Percentiles rank a stretch among this genome's conserved stretches.
Conservation (phyloP, 768 basidiomycete species). For the Mycena maculata region DNA sequence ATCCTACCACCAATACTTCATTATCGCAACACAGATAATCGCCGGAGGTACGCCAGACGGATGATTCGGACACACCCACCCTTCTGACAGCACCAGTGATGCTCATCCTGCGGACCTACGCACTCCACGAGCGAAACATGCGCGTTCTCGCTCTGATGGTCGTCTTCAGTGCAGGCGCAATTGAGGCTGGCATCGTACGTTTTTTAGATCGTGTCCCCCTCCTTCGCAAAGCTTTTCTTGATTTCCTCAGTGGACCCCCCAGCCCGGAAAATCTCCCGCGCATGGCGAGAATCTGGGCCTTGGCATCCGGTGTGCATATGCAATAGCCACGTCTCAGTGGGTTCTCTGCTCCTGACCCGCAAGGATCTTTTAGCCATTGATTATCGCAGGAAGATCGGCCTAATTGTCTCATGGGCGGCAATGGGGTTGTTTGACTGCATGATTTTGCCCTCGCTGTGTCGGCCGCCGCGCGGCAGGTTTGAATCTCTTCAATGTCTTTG, state of each 20-base stretch:
- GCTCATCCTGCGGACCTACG: slow-evolving; percentile 25
- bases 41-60: slow-evolving; percentile 12
- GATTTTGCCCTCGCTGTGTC: slow-evolving; percentile 13
- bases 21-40: slow-evolving; percentile 10
- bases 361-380: neutral
- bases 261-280: too few species aligned
- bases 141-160: slow-evolving; percentile 10
- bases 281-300: too few species aligned
- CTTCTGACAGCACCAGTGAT: neutral
- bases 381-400: neutral
- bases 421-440: slow-evolving; percentile 15
- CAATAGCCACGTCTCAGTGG: neutral
- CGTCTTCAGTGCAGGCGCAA: neutral
- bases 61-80: neutral
- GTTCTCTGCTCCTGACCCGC: neutral
- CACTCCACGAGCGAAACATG: slow-evolving; percentile 21
- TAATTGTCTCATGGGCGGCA: neutral
- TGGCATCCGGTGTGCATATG: neutral
- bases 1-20: slow-evolving; percentile 25
- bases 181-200: slow-evolving; percentile 19
- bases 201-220: too few species aligned
- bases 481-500: neutral
- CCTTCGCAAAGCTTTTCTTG: too few species aligned
- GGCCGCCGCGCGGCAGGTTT: neutral
- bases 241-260: too few species aligned